phyloP scores from a whole-genome alignment of 805 yeast species.

The Yarrowia sp. region DNA sequence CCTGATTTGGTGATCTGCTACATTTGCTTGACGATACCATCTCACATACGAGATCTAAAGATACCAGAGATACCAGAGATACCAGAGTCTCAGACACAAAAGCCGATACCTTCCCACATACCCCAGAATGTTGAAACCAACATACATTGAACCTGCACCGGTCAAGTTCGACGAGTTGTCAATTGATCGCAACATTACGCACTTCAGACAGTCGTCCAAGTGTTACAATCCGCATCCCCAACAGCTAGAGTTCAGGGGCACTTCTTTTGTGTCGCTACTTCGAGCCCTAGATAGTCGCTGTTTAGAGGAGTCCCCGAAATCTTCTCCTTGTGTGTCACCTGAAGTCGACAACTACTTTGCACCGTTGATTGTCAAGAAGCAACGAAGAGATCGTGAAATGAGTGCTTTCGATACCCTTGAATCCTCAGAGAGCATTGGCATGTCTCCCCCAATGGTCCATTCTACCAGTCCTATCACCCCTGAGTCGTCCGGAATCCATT shows the following conservation, averaged over 20 bases:
- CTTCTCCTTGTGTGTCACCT: neutral
- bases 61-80: conserved; percentile 10
- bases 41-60: neutral
- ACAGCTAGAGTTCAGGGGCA: neutral
- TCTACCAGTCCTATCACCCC: conserved; percentile 6
- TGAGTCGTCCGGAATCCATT: neutral
- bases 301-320: neutral
- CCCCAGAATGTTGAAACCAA: neutral
- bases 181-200: neutral
- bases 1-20: conserved; percentile 13
- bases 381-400: neutral
- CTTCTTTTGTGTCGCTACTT: neutral
- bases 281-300: neutral
- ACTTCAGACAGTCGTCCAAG: neutral
- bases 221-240: conserved; percentile 7
- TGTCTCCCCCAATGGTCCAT: conserved; percentile 5
- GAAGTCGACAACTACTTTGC: neutral
- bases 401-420: neutral
- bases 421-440: neutral
- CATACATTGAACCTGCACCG: neutral
- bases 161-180: neutral
- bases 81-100: conserved; percentile 1
- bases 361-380: neutral
- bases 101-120: neutral
- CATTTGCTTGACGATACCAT: conserved; percentile 17